Conservation (phyloP, 805 yeast genomes). For the Candida maesae region DNA sequence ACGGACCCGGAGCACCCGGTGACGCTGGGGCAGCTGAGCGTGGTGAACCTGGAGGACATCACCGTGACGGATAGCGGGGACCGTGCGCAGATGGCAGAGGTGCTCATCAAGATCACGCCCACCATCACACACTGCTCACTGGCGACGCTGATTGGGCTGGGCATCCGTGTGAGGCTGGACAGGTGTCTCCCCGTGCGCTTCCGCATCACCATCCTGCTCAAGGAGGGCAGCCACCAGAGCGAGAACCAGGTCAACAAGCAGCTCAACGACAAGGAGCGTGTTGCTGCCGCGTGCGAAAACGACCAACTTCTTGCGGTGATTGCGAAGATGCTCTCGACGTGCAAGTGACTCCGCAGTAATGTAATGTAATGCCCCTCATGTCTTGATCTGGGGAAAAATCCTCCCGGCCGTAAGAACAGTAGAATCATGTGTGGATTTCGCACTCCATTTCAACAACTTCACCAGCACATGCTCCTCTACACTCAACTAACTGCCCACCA, state of each 20-base stretch:
- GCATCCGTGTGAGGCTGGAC: conserved; percentile 87
- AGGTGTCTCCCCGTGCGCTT: conserved; percentile 83
- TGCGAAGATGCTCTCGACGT: conserved; percentile 85
- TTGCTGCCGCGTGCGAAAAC: conserved; percentile 97
- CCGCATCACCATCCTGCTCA: conserved; percentile 73
- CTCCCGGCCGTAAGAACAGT: background rate
- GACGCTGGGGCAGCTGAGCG: conserved; percentile 90
- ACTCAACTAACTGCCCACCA: too few species aligned
- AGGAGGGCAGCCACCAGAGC: conserved; percentile 93
- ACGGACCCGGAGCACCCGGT: conserved; percentile 98
- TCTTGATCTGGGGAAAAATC: too few species aligned
- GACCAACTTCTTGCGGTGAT: conserved; percentile 89
- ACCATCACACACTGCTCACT: conserved; percentile 96
- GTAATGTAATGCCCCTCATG: background rate
- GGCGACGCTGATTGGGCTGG: conserved; percentile 93
- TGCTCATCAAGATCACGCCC: conserved; percentile 84
- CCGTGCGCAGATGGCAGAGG: conserved; percentile 59
- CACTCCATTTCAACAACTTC: too few species aligned
- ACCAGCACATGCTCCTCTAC: too few species aligned
- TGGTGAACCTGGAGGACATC: conserved; percentile 83
- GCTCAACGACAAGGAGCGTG: conserved; percentile 94
- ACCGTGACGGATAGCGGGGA: conserved; percentile 57
- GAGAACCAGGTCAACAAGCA: conserved; percentile 96
- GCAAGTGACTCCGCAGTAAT: conserved; percentile 35
- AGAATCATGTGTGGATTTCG: too few species aligned